phyloP scores from a whole-genome alignment of 163 green algal genomes.

The Botryococcus braunii region DNA sequence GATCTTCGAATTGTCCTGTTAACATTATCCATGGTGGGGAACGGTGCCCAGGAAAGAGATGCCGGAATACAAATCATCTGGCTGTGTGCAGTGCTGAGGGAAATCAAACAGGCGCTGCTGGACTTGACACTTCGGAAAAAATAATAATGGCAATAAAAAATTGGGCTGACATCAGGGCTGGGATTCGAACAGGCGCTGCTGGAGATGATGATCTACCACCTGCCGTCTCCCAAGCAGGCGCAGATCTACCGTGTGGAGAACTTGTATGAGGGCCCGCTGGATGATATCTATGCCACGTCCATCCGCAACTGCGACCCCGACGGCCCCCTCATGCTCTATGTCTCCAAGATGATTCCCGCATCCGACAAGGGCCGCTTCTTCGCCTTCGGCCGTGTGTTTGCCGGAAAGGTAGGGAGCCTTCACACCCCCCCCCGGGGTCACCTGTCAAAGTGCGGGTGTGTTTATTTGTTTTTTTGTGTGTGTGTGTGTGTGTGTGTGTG shows the following conservation, averaged over 20 bases:
- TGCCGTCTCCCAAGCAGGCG: slow-evolving; percentile 86
- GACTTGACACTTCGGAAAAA: too few species aligned
- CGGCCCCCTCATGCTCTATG: slow-evolving; percentile 96
- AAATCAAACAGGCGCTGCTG: too few species aligned
- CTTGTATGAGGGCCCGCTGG: slow-evolving; percentile 96
- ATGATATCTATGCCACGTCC: slow-evolving; percentile 91
- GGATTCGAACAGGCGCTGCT: slow-evolving; percentile 69
- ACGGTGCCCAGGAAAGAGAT: too few species aligned
- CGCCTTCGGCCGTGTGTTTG: slow-evolving; percentile 98
- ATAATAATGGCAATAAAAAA: too few species aligned
- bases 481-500: background rate
- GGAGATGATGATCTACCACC: slow-evolving; percentile 99
- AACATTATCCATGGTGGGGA: too few species aligned
- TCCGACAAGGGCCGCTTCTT: slow-evolving; percentile 98
- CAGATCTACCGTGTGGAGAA: slow-evolving; percentile 98
- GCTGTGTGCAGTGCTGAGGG: too few species aligned
- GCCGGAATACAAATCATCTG: too few species aligned
- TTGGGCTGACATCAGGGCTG: too few species aligned
- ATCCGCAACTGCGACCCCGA: slow-evolving; percentile 94
- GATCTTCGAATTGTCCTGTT: too few species aligned
- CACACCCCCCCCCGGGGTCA: too few species aligned
- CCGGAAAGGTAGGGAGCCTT: slow-evolving; percentile 63
- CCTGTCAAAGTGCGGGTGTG: too few species aligned
- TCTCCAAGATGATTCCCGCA: slow-evolving; percentile 99
- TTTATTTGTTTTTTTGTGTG: too few species aligned